Conservation (phyloP, 176 grass and related monocot species). For the Zizania latifolia region DNA sequence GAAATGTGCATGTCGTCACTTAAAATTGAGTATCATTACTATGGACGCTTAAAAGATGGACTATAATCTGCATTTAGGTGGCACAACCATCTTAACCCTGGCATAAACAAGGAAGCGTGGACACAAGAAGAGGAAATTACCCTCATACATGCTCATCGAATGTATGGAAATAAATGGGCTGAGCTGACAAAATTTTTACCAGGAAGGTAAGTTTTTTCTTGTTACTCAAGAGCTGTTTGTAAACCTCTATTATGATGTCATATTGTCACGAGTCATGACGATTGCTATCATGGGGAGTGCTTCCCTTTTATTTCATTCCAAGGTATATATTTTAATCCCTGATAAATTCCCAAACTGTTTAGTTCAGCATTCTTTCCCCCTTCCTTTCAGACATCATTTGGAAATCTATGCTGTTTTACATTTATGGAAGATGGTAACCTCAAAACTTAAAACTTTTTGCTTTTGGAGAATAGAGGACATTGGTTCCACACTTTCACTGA, state of each 20-base stretch:
- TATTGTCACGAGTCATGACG: not conserved
- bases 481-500: not conserved
- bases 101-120: slow-evolving; percentile 96
- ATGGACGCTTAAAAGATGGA: slow-evolving; percentile 15
- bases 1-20: not conserved
- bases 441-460: not conserved
- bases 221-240: not conserved
- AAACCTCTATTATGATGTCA: slow-evolving; percentile 14
- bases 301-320: not conserved
- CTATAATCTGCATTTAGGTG: slow-evolving; percentile 52
- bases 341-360: slow-evolving; percentile 13
- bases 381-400: not conserved
- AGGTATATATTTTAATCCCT: not conserved
- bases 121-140: slow-evolving; percentile 94
- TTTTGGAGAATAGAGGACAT: not conserved
- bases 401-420: not conserved
- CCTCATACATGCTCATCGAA: slow-evolving; percentile 81
- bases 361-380: not conserved
- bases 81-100: slow-evolving; percentile 99
- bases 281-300: not conserved
- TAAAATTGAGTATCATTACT: slow-evolving; percentile 18
- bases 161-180: slow-evolving; percentile 96
- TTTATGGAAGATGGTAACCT: not conserved
- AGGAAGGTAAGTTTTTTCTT: slow-evolving; percentile 55
- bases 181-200: slow-evolving; percentile 90